Conservation (phyloP, 768 basidiomycete species). For the Ephemerocybe angulata region DNA sequence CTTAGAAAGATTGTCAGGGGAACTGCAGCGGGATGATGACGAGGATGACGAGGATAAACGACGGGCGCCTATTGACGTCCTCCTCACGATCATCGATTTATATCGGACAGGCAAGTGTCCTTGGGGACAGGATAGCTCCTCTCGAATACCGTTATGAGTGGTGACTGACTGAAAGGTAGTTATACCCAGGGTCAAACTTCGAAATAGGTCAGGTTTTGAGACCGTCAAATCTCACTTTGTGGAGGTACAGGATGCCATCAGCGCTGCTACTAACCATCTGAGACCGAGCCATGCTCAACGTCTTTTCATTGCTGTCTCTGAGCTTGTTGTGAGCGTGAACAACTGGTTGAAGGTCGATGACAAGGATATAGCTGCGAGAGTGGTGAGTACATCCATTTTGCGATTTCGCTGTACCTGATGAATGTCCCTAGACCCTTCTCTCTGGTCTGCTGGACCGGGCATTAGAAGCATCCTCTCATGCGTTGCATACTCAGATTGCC, state of each 20-base stretch:
- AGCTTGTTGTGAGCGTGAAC: constrained; percentile 22
- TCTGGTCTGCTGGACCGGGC: constrained; percentile 17
- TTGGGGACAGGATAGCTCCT: too few relatives aligned
- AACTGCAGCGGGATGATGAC: constrained; percentile 24
- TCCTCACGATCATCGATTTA: constrained; percentile 35
- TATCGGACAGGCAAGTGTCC: constrained; percentile 36
- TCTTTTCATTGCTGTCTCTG: constrained; percentile 26
- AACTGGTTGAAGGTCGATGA: constrained; percentile 27
- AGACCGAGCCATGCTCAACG: constrained; percentile 27
- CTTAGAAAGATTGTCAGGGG: constrained; percentile 33
- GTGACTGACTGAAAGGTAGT: constrained; percentile 26
- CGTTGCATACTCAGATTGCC: constrained; percentile 42
- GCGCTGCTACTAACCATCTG: constrained; percentile 13
- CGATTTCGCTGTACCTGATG: too few relatives aligned
- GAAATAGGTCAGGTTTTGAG: constrained; percentile 40
- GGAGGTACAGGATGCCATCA: constrained; percentile 31
- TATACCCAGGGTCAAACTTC: constrained; percentile 42
- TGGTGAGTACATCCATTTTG: constrained; percentile 14
- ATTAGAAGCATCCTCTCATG: constrained; percentile 24
- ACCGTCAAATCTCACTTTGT: constrained; percentile 39
- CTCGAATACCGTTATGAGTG: too few relatives aligned
- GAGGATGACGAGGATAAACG: constrained; percentile 21
- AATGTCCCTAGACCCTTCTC: constrained; percentile 16
- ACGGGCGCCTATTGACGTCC: constrained; percentile 26
- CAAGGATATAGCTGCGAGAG: constrained; percentile 23